A percentile compares a stretch with the other conserved stretches of the same genome.
Conservation (phyloP, 2,329 filamentous ascomycete species). For the Rutstroemia sp. region DNA sequence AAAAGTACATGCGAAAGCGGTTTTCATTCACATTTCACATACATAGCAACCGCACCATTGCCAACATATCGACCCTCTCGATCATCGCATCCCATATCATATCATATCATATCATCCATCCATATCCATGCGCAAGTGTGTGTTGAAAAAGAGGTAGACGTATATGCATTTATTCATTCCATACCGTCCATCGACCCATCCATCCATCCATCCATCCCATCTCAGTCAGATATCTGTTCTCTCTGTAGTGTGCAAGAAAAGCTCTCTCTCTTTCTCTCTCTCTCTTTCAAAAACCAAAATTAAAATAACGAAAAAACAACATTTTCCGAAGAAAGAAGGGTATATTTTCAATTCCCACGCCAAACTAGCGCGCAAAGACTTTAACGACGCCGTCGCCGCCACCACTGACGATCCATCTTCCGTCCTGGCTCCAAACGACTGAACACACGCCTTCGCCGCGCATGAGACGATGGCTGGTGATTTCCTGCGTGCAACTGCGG, state of each 20-base stretch:
- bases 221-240: background rate
- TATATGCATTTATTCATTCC: background rate
- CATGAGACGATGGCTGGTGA: constrained; percentile 90
- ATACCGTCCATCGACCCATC: background rate
- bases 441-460: constrained; percentile 90
- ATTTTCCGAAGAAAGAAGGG: background rate
- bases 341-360: background rate
- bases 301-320: background rate
- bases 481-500: constrained; percentile 88
- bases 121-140: background rate
- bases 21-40: background rate
- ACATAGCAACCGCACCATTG: background rate
- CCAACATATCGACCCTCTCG: too few relatives aligned
- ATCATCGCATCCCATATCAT: background rate
- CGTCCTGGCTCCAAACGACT: constrained; percentile 93
- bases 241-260: background rate
- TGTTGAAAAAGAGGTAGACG: background rate
- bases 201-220: background rate
- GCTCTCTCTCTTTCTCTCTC: background rate
- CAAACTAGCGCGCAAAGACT: constrained; percentile 59
- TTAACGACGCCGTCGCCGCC: constrained; percentile 95
- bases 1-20: too few relatives aligned
- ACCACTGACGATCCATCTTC: constrained; percentile 87
- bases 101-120: background rate
- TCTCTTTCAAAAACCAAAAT: background rate